Evolutionary conservation across 176 grass and related monocot species (phyloP).

Genomic region (Puccinellia tenuiflora): DNA sequence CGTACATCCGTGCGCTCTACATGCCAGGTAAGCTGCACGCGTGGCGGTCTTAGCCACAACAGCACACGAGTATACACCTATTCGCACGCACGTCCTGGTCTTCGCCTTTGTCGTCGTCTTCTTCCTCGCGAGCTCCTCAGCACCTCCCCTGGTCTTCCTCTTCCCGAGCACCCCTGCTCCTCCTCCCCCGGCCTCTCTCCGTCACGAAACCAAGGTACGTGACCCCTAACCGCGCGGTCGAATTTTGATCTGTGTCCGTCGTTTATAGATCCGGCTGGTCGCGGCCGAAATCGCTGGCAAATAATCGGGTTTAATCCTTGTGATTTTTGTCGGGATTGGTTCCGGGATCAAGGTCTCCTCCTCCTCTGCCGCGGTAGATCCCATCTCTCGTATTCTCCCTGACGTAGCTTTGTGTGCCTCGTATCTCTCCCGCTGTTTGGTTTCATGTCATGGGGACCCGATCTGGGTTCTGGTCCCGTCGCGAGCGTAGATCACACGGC

Average conservation of each 20-base stretch:
- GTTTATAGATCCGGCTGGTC: neutral
- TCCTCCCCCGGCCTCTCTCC: neutral
- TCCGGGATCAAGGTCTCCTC: neutral
- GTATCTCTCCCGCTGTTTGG: neutral
- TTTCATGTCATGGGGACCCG: neutral
- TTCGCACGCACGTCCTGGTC: neutral
- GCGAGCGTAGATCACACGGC: neutral
- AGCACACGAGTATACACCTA: neutral
- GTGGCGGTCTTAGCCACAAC: neutral
- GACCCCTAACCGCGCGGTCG: neutral
- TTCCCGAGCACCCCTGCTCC: neutral
- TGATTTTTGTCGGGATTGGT: neutral
- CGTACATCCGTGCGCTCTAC: neutral
- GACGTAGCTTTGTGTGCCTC: neutral
- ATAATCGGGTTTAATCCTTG: neutral
- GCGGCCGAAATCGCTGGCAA: too few species aligned
- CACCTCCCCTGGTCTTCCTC: neutral
- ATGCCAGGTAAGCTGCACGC: neutral
- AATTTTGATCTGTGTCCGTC: neutral
- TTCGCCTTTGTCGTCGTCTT: neutral
- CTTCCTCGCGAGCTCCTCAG: neutral
- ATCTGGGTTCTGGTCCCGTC: neutral
- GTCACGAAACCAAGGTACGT: neutral
- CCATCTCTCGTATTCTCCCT: neutral
- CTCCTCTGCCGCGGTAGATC: neutral